phyloP scores from a whole-genome alignment of 345 rosid species.

The Linum tenue region DNA sequence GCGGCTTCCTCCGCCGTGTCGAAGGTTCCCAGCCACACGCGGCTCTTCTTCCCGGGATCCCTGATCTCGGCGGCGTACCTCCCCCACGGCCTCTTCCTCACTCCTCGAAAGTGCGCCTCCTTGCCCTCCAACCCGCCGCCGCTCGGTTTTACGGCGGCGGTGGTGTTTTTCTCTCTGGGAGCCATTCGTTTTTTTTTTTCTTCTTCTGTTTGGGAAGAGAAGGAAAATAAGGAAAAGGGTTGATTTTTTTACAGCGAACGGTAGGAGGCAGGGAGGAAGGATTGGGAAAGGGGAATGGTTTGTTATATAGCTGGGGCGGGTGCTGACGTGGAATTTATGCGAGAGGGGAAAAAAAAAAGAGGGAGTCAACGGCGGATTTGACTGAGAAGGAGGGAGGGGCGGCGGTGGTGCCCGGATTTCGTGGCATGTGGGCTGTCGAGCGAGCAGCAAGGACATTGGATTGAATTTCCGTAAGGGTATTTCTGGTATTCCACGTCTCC shows the following conservation, averaged over 20 bases:
- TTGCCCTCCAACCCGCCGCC: background rate
- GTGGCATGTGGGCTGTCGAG: constrained; percentile 16
- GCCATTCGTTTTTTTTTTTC: background rate
- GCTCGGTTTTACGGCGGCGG: constrained; percentile 1
- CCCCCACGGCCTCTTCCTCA: constrained; percentile 4
- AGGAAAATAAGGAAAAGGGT: background rate
- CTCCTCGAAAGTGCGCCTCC: constrained; percentile 4
- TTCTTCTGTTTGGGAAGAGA: background rate
- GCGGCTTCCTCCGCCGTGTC: constrained; percentile 9
- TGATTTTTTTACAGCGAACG: background rate
- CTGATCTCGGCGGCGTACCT: constrained; percentile 7
- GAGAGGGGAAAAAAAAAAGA: background rate
- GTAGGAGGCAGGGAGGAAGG: too few species aligned
- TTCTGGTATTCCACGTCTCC: background rate
- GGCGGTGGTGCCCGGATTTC: constrained; percentile 2
- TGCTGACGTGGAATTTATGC: background rate
- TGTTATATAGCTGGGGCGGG: constrained; percentile 1
- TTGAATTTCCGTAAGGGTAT: background rate
- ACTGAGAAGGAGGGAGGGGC: constrained; percentile 5
- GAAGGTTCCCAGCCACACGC: constrained; percentile 6
- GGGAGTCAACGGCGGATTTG: constrained; percentile 1
- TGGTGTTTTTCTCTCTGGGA: constrained; percentile 4
- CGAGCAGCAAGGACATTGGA: background rate
- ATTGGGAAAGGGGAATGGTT: background rate
- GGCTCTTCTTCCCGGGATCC: constrained; percentile 8